Conservation (phyloP, 306 rosid genomes). For the Adenanthera pavonina region DNA sequence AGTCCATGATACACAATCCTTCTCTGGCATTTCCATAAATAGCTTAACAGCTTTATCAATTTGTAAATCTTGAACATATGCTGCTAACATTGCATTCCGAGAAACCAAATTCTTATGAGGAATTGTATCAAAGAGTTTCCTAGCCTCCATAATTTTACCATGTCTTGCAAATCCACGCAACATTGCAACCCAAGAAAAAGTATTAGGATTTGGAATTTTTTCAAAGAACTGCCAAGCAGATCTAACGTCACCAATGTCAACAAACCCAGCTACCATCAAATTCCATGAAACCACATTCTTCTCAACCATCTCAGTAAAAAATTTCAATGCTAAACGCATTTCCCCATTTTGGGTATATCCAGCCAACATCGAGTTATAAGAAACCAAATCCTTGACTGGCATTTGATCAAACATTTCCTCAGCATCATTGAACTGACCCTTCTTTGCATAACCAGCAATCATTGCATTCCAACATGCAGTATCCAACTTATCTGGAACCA, state of each 20-base stretch:
- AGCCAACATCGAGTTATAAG: constrained; percentile 78
- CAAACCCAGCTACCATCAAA: constrained; percentile 75
- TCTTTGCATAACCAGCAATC: constrained; percentile 81
- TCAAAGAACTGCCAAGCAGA: constrained; percentile 72
- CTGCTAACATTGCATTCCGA: constrained; percentile 93
- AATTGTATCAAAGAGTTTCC: constrained; percentile 66
- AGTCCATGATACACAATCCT: constrained; percentile 86
- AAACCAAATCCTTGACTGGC: constrained; percentile 70
- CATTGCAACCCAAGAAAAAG: constrained; percentile 75
- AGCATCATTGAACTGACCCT: constrained; percentile 64
- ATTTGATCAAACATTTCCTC: constrained; percentile 64
- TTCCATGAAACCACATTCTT: constrained; percentile 83
- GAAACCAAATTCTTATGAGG: constrained; percentile 73
- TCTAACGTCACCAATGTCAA: constrained; percentile 60
- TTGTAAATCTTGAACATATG: constrained; percentile 66
- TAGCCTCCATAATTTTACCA: constrained; percentile 63
- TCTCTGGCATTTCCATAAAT: constrained; percentile 66
- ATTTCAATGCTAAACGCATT: constrained; percentile 57
- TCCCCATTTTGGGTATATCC: constrained; percentile 79
- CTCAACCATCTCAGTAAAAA: constrained; percentile 67
- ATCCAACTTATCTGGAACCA: constrained; percentile 72
- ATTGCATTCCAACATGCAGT: constrained; percentile 78
- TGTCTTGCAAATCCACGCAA: constrained; percentile 70
- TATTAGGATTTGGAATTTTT: constrained; percentile 63
- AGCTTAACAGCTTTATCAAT: constrained; percentile 65